A percentile compares a stretch with the other conserved stretches of the same genome.
Conservation (phyloP, 257 asterid genomes). For the Rehmannia glutinosa region DNA sequence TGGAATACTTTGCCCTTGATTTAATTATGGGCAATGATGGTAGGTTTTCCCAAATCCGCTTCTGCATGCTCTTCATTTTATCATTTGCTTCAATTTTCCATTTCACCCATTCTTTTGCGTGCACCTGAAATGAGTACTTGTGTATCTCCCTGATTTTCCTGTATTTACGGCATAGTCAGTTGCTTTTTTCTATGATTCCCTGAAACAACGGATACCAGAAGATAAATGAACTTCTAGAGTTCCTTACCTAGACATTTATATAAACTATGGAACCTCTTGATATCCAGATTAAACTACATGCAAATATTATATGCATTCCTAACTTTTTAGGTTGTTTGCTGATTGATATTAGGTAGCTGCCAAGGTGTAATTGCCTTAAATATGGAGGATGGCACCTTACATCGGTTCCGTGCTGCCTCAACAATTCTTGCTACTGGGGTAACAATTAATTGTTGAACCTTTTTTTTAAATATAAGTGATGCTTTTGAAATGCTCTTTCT, state of each 20-base stretch:
- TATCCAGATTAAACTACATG: not conserved
- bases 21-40: constrained; percentile 82
- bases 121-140: constrained; percentile 5
- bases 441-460: constrained; percentile 16
- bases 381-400: constrained; percentile 97
- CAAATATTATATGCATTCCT: not conserved
- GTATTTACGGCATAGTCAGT: not conserved
- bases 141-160: not conserved
- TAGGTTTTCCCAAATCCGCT: constrained; percentile 25
- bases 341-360: constrained; percentile 36
- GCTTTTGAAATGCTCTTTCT: not conserved
- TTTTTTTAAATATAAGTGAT: not conserved
- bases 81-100: constrained; percentile 4
- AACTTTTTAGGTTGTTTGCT: not conserved
- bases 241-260: not conserved
- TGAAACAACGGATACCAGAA: not conserved
- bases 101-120: constrained; percentile 21
- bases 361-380: constrained; percentile 85
- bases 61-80: constrained; percentile 8
- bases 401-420: constrained; percentile 81
- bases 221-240: not conserved
- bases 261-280: not conserved
- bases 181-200: not conserved
- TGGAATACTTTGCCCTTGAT: constrained; percentile 94
- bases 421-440: constrained; percentile 99